These are phyloP conservation scores for Camillea tinctor DNA, from an alignment of 2,329 filamentous ascomycete species.

Conservation along the genomic window DNA sequence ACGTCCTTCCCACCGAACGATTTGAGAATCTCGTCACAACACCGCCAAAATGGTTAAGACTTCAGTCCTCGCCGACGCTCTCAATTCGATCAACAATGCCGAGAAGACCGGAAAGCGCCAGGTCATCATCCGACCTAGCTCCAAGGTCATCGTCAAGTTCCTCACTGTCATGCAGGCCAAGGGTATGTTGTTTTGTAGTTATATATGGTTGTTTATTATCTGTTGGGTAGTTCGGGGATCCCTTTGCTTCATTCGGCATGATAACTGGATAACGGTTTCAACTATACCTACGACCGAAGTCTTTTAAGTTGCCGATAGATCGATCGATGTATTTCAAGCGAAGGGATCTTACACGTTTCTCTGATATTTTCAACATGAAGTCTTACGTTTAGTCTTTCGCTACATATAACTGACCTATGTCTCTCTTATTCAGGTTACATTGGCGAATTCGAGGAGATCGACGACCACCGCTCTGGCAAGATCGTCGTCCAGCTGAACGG, in stretches of 20 bases:
- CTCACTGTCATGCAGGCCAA: conserved; percentile 98
- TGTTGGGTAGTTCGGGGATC: conserved; percentile 1
- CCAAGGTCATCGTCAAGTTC: conserved; percentile 99
- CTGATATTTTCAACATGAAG: conserved; percentile 69
- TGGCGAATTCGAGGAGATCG: conserved; percentile 98
- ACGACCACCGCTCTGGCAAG: conserved; percentile 99
- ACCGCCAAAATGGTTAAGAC: conserved; percentile 97
- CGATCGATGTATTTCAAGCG: conserved; percentile 67
- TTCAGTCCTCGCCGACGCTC: conserved; percentile 98
- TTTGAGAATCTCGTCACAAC: conserved; percentile 73
- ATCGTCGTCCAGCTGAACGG: conserved; percentile 99
- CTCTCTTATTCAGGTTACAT: conserved; percentile 76
- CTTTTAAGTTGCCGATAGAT: conserved; percentile 99
- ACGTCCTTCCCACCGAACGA: conserved; percentile 53
- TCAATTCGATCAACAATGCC: conserved; percentile 99
- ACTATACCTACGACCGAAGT: conserved; percentile 78
- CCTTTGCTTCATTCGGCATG: conserved; percentile 71
- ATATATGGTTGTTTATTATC: neutral
- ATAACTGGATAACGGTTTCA: conserved; percentile 99
- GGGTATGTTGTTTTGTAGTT: conserved; percentile 61
- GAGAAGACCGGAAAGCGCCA: conserved; percentile 99
- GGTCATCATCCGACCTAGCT: conserved; percentile 95
- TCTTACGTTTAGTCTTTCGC: conserved; percentile 91
- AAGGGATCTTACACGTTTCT: conserved; percentile 96
- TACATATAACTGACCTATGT: conserved; percentile 67